Percentiles rank a stretch among this genome's conserved stretches.
phyloP scores from a whole-genome alignment of 2,329 filamentous ascomycete genomes.

The Penicillium sp. region DNA sequence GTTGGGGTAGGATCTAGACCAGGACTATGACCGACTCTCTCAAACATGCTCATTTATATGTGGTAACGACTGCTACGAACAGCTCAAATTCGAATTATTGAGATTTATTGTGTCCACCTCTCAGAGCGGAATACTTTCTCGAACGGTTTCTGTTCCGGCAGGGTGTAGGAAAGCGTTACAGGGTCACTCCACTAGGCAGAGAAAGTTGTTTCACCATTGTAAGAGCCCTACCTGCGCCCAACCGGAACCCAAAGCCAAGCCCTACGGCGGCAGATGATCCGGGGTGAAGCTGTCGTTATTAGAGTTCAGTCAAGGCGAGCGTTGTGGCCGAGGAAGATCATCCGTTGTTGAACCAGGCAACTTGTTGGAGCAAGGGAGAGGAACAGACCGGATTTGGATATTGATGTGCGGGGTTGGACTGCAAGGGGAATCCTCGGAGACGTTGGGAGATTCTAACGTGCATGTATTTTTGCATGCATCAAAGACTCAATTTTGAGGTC shows the following conservation, averaged over 20 bases:
- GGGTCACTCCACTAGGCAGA: background rate
- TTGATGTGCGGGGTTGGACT: background rate
- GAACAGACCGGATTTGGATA: background rate
- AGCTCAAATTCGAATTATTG: background rate
- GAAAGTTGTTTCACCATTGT: background rate
- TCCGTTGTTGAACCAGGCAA: background rate
- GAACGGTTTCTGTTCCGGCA: background rate
- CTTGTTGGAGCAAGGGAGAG: background rate
- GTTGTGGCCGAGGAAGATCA: conserved; percentile 4
- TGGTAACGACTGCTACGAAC: background rate
- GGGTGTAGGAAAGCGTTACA: background rate
- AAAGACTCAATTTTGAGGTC: conserved; percentile 2
- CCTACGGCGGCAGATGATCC: background rate
- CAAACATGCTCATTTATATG: background rate
- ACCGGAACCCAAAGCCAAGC: background rate
- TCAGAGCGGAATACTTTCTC: background rate
- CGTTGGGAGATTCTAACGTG: background rate
- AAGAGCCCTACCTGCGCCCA: background rate
- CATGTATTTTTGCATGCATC: background rate
- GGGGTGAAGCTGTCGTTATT: background rate
- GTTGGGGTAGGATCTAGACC: too few relatives aligned
- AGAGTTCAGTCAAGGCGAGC: background rate
- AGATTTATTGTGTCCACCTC: background rate
- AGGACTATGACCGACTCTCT: background rate
- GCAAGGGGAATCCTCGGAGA: background rate